Evolutionary conservation across 768 basidiomycete species (phyloP).

Genomic region (Suillus subluteus): DNA sequence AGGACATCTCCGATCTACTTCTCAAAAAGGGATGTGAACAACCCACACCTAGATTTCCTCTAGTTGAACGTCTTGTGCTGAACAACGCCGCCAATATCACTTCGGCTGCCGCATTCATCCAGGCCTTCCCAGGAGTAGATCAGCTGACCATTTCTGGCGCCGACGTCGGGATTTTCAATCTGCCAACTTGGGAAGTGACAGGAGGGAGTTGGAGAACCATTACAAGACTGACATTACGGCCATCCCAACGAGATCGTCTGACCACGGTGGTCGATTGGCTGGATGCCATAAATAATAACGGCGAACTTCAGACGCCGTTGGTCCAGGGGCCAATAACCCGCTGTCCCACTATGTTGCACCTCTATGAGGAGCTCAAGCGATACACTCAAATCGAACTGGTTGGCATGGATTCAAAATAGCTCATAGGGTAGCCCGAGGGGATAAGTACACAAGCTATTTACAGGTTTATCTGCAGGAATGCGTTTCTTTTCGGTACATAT

Average conservation of each 20-base stretch:
- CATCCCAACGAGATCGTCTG: not conserved
- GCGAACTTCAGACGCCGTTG: not conserved
- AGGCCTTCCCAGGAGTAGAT: constrained; percentile 28
- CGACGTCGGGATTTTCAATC: constrained; percentile 29
- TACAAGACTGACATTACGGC: not conserved
- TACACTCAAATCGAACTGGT: not conserved
- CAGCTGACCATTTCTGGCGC: constrained; percentile 29
- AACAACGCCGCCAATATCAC: constrained; percentile 29
- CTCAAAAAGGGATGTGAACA: constrained; percentile 18
- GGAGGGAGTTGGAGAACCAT: not conserved
- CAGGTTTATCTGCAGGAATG: too few relatives aligned
- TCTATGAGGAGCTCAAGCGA: not conserved
- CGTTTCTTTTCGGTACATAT: not conserved
- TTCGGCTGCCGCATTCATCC: constrained; percentile 28
- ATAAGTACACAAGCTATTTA: not conserved
- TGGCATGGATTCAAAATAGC: not conserved
- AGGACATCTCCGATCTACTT: constrained; percentile 28
- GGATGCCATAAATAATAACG: not conserved
- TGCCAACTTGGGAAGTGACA: not conserved
- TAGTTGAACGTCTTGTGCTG: constrained; percentile 30
- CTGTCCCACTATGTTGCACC: not conserved
- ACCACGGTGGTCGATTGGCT: not conserved
- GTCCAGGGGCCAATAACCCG: not conserved
- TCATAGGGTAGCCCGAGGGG: not conserved
- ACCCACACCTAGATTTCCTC: constrained; percentile 26